Percentiles rank a stretch among this genome's conserved stretches.
Conservation (phyloP, 2,329 filamentous ascomycete species). For the Delphinella strobiligena region DNA sequence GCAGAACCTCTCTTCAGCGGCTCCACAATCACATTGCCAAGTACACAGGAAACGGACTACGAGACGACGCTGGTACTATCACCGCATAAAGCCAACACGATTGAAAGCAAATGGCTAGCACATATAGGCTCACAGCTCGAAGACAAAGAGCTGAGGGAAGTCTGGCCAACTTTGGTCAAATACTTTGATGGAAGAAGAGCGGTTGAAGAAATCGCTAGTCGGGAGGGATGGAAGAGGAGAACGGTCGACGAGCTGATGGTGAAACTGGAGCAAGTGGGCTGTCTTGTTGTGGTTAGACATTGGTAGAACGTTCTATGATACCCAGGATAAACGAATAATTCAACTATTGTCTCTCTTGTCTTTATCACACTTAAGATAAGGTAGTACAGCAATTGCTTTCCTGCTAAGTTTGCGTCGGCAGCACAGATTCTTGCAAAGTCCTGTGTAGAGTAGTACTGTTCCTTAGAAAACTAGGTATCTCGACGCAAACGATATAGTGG, state of each 20-base stretch:
- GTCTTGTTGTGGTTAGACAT: constrained; percentile 10
- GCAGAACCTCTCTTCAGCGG: neutral
- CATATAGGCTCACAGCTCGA: constrained; percentile 38
- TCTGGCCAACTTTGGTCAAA: constrained; percentile 64
- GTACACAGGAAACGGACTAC: constrained; percentile 3
- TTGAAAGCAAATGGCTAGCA: constrained; percentile 10
- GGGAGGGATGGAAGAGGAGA: constrained; percentile 78
- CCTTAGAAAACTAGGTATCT: too few relatives aligned
- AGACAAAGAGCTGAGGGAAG: constrained; percentile 47
- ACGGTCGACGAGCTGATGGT: constrained; percentile 24
- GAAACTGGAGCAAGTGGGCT: constrained; percentile 9
- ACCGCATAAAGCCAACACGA: constrained; percentile 10
- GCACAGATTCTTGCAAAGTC: too few relatives aligned
- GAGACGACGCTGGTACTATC: constrained; percentile 7
- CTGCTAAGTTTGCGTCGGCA: too few relatives aligned
- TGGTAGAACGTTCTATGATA: too few relatives aligned
- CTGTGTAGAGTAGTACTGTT: too few relatives aligned
- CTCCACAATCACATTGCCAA: constrained; percentile 1
- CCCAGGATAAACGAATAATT: too few relatives aligned
- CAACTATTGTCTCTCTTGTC: too few relatives aligned
- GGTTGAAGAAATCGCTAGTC: constrained; percentile 74
- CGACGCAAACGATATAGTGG: too few relatives aligned
- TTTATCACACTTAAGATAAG: too few relatives aligned
- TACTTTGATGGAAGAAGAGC: constrained; percentile 82
- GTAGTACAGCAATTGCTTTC: too few relatives aligned